A percentile compares a stretch with the other conserved stretches of the same genome.
Conservation (phyloP, 2,329 filamentous ascomycete genomes). For the Xylariales sp. region DNA sequence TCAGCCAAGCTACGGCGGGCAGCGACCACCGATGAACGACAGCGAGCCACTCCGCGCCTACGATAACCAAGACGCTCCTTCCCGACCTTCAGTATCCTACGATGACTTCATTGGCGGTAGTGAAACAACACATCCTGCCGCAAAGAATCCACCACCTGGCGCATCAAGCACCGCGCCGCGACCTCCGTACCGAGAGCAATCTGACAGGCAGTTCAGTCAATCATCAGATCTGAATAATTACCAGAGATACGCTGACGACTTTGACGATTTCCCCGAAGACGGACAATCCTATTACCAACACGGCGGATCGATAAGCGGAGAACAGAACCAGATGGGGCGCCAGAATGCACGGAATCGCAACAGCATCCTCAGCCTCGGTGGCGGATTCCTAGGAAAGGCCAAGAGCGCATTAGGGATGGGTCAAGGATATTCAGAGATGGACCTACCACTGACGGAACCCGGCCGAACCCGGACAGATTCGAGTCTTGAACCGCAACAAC, state of each 20-base stretch:
- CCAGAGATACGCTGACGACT: conserved; percentile 82
- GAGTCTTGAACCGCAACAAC: conserved; percentile 25
- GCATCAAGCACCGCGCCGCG: conserved; percentile 21
- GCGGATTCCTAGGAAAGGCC: conserved; percentile 78
- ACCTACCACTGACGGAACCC: conserved; percentile 82
- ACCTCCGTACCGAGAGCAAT: conserved; percentile 38
- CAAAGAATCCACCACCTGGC: conserved; percentile 32
- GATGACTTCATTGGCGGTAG: conserved; percentile 86
- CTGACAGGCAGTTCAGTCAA: conserved; percentile 58
- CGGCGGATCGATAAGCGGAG: conserved; percentile 43
- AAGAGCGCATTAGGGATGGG: conserved; percentile 91
- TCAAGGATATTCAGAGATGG: conserved; percentile 89
- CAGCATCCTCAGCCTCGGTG: conserved; percentile 81
- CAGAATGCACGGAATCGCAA: conserved; percentile 71
- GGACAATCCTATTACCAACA: conserved; percentile 80
- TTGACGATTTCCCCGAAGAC: conserved; percentile 77
- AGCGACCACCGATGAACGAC: conserved; percentile 74
- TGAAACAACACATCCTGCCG: conserved; percentile 43
- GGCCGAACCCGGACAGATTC: conserved; percentile 33
- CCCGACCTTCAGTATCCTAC: conserved; percentile 85
- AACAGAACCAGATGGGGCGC: conserved; percentile 37
- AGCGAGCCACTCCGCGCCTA: conserved; percentile 74
- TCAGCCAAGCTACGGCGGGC: conserved; percentile 68
- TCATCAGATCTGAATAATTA: conserved; percentile 83
- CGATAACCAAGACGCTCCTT: conserved; percentile 52